A percentile compares a stretch with the other conserved stretches of the same genome.
phyloP scores from a whole-genome alignment of 1,284 basidiomycete genomes.

The Sporisorium exsertum region DNA sequence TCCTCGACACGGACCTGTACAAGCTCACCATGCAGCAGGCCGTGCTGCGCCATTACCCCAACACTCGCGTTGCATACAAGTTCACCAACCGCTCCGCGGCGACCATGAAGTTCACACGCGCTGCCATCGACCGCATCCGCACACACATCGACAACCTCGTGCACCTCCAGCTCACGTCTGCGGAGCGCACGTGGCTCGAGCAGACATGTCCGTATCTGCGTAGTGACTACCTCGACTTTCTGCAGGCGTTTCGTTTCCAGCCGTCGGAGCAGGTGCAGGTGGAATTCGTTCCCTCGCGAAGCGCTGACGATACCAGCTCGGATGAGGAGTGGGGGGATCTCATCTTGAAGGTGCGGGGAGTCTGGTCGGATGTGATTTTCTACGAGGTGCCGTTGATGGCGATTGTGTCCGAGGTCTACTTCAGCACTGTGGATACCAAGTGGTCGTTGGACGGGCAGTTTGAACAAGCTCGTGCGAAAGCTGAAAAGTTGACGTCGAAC shows the following conservation, averaged over 20 bases:
- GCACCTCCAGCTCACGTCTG: constrained; percentile 75
- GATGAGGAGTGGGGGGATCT: constrained; percentile 74
- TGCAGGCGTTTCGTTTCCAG: constrained; percentile 79
- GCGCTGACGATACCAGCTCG: constrained; percentile 60
- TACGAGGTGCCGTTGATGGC: constrained; percentile 98
- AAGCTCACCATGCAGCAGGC: constrained; percentile 99
- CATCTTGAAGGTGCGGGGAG: constrained; percentile 79
- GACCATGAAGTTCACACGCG: constrained; percentile 78
- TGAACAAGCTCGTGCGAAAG: constrained; percentile 80
- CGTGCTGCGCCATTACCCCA: constrained; percentile 82
- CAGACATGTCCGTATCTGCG: constrained; percentile 82
- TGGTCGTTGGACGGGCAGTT: constrained; percentile 85
- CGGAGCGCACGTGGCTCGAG: constrained; percentile 80
- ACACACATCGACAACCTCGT: constrained; percentile 75
- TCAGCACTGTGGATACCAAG: constrained; percentile 77
- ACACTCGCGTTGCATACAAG: constrained; percentile 75
- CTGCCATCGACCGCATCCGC: constrained; percentile 78
- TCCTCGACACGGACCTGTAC: constrained; percentile 96
- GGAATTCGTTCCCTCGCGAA: constrained; percentile 73
- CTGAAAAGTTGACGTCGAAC: constrained; percentile 75
- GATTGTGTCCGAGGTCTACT: constrained; percentile 83
- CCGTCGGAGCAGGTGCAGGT: constrained; percentile 81
- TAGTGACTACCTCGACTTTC: constrained; percentile 80
- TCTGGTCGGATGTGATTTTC: constrained; percentile 89
- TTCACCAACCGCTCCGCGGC: constrained; percentile 85